Percentiles rank a stretch among this genome's conserved stretches.
These are phyloP conservation scores for Fomitopsis schrenkii DNA, from an alignment of 1,284 basidiomycete genomes.

Conservation along the genomic window DNA sequence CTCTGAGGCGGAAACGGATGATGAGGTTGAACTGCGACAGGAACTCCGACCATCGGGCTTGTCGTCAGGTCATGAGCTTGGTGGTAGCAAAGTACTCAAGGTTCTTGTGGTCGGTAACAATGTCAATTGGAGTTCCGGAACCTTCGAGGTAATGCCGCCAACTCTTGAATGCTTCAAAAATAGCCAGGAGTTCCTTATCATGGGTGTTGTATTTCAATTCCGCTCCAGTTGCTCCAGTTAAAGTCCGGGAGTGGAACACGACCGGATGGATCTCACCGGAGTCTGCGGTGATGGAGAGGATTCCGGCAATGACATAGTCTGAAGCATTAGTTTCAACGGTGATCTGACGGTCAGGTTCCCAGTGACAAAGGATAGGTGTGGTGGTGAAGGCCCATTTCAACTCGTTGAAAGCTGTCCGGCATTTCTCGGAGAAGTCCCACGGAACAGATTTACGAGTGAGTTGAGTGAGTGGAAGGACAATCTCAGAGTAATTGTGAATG, in stretches of 20 bases:
- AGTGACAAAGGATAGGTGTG: conserved; percentile 29
- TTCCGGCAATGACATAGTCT: conserved; percentile 20
- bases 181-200: conserved; percentile 34
- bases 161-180: conserved; percentile 30
- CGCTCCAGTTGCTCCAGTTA: conserved; percentile 24
- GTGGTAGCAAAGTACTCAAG: conserved; percentile 33
- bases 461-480: conserved; percentile 11
- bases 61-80: conserved; percentile 31
- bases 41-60: conserved; percentile 37
- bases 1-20: conserved; percentile 28
- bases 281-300: conserved; percentile 26
- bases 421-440: conserved; percentile 18
- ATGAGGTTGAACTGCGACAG: conserved; percentile 36
- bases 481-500: conserved; percentile 30
- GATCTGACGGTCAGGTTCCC: conserved; percentile 16
- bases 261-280: conserved; percentile 26
- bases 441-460: conserved; percentile 25
- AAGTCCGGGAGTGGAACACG: conserved; percentile 26
- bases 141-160: conserved; percentile 29
- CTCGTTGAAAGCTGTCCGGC: conserved; percentile 4
- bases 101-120: conserved; percentile 34
- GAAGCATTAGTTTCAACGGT: conserved; percentile 24
- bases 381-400: not conserved
- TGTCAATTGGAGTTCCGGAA: conserved; percentile 17
- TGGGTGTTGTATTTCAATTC: conserved; percentile 35